These are phyloP conservation scores for Beta corolliflora DNA, from an alignment of 179 eudicot genomes.

Conservation along the genomic window DNA sequence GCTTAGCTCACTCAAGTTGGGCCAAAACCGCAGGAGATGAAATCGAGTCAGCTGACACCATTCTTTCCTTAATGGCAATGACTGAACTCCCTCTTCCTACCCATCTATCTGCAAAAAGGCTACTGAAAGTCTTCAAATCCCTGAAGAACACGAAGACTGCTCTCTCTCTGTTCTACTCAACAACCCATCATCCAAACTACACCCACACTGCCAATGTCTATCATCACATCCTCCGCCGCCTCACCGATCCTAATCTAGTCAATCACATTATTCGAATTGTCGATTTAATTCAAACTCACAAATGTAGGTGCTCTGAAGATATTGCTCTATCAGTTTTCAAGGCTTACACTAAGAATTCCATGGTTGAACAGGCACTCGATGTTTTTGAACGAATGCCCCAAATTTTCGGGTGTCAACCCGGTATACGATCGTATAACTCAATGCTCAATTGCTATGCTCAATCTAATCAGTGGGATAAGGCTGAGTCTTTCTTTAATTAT, in stretches of 20 bases:
- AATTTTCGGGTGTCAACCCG: slow-evolving; percentile 71
- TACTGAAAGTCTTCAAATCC: slow-evolving; percentile 65
- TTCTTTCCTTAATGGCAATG: slow-evolving; percentile 41
- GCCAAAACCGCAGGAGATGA: no score
- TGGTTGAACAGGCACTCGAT: slow-evolving; percentile 56
- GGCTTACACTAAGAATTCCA: slow-evolving; percentile 55
- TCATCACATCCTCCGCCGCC: slow-evolving; percentile 77
- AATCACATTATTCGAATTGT: slow-evolving; percentile 50
- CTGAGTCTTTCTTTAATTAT: slow-evolving; percentile 56
- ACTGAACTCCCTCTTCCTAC: slow-evolving; percentile 37
- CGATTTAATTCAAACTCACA: slow-evolving; percentile 50
- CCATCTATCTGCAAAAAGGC: slow-evolving; percentile 44
- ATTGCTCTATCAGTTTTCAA: slow-evolving; percentile 61
- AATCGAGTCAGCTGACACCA: neutral
- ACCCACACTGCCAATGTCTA: slow-evolving; percentile 44
- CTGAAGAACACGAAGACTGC: slow-evolving; percentile 49
- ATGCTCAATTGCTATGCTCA: slow-evolving; percentile 62
- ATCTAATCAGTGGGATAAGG: slow-evolving; percentile 48
- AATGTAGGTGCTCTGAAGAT: slow-evolving; percentile 59
- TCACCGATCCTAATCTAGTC: slow-evolving; percentile 37
- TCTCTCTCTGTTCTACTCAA: slow-evolving; percentile 64
- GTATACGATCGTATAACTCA: slow-evolving; percentile 67
- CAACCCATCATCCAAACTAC: slow-evolving; percentile 42
- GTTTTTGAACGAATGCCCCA: slow-evolving; percentile 58
- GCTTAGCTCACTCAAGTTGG: no score